Conservation (phyloP, 2,329 filamentous ascomycete genomes). For the Diaporthe sp. region DNA sequence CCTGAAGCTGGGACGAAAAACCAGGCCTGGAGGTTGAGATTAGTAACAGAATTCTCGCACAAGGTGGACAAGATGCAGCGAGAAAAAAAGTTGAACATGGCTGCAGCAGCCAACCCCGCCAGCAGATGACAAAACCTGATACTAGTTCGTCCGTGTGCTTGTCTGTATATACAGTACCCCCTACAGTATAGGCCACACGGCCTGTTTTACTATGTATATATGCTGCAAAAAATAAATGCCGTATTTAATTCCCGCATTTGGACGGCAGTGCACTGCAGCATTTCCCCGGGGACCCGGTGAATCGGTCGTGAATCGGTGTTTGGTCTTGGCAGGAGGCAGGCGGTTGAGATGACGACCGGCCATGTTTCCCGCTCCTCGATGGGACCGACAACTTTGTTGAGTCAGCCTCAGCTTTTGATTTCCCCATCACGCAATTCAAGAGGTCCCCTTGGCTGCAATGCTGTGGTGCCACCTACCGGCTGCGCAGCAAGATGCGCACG, state of each 20-base stretch:
- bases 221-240: not conserved
- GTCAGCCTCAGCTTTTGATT: not conserved
- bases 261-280: conserved; percentile 2
- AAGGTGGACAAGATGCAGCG: not conserved
- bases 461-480: conserved; percentile 12
- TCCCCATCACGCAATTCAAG: not conserved
- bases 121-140: conserved; percentile 9
- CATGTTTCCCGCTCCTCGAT: not conserved
- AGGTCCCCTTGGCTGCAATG: not conserved
- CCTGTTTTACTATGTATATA: not conserved
- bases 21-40: not conserved
- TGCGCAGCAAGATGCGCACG: conserved; percentile 2
- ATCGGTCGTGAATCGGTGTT: not conserved
- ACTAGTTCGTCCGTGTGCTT: not conserved
- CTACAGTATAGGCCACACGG: not conserved
- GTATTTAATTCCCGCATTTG: conserved; percentile 13
- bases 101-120: conserved; percentile 8
- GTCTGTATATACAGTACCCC: not conserved
- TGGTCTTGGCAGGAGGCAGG: not conserved
- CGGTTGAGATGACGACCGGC: conserved; percentile 1
- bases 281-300: not conserved
- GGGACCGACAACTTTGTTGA: conserved; percentile 20
- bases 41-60: not conserved
- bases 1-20: conserved; percentile 3
- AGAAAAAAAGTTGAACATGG: not conserved